Base-by-base conservation (phyloP, 768 basidiomycete genomes). In the Lentinus tigrinus region DNA sequence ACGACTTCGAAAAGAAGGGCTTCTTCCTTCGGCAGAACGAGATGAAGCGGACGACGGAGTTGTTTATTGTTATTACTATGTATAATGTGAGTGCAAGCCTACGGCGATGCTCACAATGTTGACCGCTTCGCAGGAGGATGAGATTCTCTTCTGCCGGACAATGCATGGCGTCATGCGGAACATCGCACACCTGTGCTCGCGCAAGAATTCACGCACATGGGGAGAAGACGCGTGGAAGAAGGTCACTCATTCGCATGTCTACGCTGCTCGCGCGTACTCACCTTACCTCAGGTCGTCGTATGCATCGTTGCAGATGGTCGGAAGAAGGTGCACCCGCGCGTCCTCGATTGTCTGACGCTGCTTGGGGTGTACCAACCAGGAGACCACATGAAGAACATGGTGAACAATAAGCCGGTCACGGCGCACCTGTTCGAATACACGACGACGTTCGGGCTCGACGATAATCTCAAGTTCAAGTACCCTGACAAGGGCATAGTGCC, bases 211-310 rank as follows among this genome's bases (percentile, higher is more conserved):
- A 10, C 91, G 93, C 65, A 97, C 93, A 4, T 98, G 96, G 96
- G 96, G 96, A 3, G 84, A 85, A 3, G 94, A 96, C 44, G 89
- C 93, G 4, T 98, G 96, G 96, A 93, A 98, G 73, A 98, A 97
- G 83, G 89, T 85, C 48, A 37, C 36, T 47, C 40, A 5, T n/a
- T 21, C 7, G 46, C 38, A 16, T 56, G 47, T 36, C 16, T 23
- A 16, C 16, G 10, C 19, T 31, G 14, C 17, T 58, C 42, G 34
- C 43, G n/a, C n/a, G n/a, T n/a, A n/a, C n/a, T n/a, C n/a, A n/a
- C 13, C 28, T 3, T n/a, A 16, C 0, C 14, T 6, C 28, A 91
- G 89, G 92, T 96, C 24, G 93, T 96, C 2, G 91, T 96, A 2
- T 95, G 91, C 67, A 91, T 95, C 57, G 90, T 96, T 21, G 89